A percentile compares a stretch with the other conserved stretches of the same genome.
These are phyloP conservation scores for Fusarium euwallaceae DNA, from an alignment of 2,329 filamentous ascomycete species.

Conservation along the genomic window DNA sequence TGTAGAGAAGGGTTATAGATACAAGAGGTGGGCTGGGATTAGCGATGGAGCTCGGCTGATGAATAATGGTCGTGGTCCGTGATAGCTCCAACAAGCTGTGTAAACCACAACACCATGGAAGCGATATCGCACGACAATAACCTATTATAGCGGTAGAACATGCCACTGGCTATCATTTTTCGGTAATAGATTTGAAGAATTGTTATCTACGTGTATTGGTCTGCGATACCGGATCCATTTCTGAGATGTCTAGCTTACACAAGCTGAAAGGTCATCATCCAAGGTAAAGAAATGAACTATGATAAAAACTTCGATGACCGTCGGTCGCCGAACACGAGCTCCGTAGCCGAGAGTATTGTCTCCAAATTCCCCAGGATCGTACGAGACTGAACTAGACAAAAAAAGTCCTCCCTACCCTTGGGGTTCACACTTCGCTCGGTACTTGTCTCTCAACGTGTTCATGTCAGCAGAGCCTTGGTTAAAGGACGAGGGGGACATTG, in stretches of 20 bases:
- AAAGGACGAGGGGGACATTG: slow-evolving; percentile 39
- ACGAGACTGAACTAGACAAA: neutral
- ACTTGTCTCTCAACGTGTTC: slow-evolving; percentile 6
- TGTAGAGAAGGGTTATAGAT: slow-evolving; percentile 8
- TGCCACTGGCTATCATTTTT: slow-evolving; percentile 5
- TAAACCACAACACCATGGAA: slow-evolving; percentile 6
- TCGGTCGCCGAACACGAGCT: slow-evolving; percentile 34
- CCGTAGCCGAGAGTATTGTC: slow-evolving; percentile 18
- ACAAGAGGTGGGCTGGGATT: slow-evolving; percentile 16
- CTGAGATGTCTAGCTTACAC: neutral
- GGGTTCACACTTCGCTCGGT: slow-evolving; percentile 6
- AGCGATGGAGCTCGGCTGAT: slow-evolving; percentile 37
- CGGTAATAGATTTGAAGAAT: neutral
- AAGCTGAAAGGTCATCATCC: neutral
- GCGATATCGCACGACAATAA: slow-evolving; percentile 4
- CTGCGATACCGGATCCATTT: neutral
- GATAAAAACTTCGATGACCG: slow-evolving; percentile 34
- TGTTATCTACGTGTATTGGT: neutral
- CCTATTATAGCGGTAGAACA: neutral
- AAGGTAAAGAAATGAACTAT: neutral
- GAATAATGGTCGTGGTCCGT: slow-evolving; percentile 40
- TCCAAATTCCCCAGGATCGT: slow-evolving; percentile 5
- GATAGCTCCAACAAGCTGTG: slow-evolving; percentile 17
- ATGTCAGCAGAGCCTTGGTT: slow-evolving; percentile 45
- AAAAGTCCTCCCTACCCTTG: slow-evolving; percentile 8